Base-by-base conservation (phyloP, 257 asterid species). In the Osmanthus fragrans region DNA sequence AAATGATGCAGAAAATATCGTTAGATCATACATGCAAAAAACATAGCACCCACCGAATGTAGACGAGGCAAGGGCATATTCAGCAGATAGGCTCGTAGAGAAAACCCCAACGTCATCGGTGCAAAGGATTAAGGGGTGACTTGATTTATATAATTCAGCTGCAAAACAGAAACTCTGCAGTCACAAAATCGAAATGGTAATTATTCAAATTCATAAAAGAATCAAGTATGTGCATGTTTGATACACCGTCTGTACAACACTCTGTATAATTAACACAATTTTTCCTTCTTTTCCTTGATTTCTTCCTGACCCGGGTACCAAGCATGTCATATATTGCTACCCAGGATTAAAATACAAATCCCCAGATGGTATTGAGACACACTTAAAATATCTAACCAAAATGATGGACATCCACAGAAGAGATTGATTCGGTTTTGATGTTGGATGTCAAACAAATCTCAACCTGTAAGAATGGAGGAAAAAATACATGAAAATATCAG, bases 381-480 rank as follows among this genome's bases (percentile, higher is more conserved):
- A 63, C 73, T 71, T 74, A 30, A 25, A 79, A 76, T 77, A 79
- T 70, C 92, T 73, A 80, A 95, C 99, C 99, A 72, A 95, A 95
- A 88, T 95, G 99, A 81, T 95, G 99, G 84, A 88, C 85, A 84
- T 91, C 98, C 69, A 92, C 51, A 2, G 99, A 95, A 80, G 98
- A 83, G 36, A 95, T 86, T 37, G 98, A 87, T 82, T 90, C 96
- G 5, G 96, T 95, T 78, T 58, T 90, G 79, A 95, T 89, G 82
- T 93, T 95, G 80, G 99, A 95, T 37, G 99, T 95, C 90, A 93
- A 87, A 84, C 99, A 95, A 81, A 95, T 90, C 82, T 95, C 99
- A 84, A 95, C 99, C 99, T 95, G 91, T 71, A 79, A 72, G 27
- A 33, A 76, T 73, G 76, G 42, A 79, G 56, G 45, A 65, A 32